Evolutionary conservation across 129 eudicot genomes (phyloP).

Genomic region (Oenanthe sinensis): DNA sequence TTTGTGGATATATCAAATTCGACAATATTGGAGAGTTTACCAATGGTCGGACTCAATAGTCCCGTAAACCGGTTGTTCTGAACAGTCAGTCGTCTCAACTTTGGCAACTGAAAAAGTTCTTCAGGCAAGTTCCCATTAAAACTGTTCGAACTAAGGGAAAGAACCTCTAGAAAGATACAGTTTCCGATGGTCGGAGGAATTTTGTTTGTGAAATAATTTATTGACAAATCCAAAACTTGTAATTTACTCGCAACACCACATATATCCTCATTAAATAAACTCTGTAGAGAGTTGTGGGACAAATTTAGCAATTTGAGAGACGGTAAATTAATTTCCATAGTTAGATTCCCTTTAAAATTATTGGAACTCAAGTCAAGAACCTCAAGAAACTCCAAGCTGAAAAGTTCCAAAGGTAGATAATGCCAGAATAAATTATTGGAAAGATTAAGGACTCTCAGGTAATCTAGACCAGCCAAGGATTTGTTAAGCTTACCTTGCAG

Average conservation of each 20-base stretch:
- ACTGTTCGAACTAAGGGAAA: constrained; percentile 3
- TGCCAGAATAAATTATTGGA: background rate
- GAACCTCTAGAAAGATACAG: background rate
- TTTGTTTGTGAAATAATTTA: background rate
- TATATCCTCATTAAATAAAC: background rate
- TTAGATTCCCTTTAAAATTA: background rate
- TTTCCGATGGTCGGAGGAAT: background rate
- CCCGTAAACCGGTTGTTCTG: background rate
- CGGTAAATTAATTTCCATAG: background rate
- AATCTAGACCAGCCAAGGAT: background rate
- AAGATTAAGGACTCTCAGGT: constrained; percentile 1
- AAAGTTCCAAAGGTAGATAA: background rate
- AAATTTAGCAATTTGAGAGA: background rate
- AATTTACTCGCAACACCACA: background rate
- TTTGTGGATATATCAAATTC: background rate
- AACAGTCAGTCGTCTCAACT: background rate
- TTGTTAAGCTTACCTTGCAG: background rate
- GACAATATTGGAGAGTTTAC: background rate
- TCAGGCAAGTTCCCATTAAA: constrained; percentile 5
- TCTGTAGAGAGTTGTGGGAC: background rate
- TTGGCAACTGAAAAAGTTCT: background rate
- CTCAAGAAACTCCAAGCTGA: background rate
- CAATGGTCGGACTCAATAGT: background rate
- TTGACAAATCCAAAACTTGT: constrained; percentile 2
- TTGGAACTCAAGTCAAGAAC: background rate